phyloP scores from a whole-genome alignment of 2,329 filamentous ascomycete species.

The Exophiala alcalophila region DNA sequence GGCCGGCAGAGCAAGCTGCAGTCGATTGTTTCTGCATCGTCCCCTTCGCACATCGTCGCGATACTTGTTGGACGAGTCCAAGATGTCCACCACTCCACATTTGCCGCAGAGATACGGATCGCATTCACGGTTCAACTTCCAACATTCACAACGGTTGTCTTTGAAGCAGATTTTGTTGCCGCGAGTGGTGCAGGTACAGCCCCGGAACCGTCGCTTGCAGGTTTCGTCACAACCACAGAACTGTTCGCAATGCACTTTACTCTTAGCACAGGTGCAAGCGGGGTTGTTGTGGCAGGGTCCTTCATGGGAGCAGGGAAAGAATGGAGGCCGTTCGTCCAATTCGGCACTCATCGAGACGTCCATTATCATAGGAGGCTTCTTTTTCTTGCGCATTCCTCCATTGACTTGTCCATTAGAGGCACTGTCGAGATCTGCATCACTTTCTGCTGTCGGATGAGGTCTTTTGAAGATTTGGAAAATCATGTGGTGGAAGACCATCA shows the following conservation, averaged over 20 bases:
- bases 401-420: conserved; percentile 6
- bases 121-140: conserved; percentile 72
- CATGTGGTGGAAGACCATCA: conserved; percentile 25
- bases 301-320: conserved; percentile 30
- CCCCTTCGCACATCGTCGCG: conserved; percentile 55
- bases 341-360: conserved; percentile 24
- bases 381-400: conserved; percentile 8
- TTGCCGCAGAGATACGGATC: conserved; percentile 70
- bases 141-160: conserved; percentile 60
- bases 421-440: conserved; percentile 6
- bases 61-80: conserved; percentile 66
- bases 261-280: conserved; percentile 27
- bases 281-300: conserved; percentile 28
- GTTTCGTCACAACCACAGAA: conserved; percentile 28
- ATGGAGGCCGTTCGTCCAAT: conserved; percentile 25
- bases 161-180: conserved; percentile 28
- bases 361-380: conserved; percentile 11
- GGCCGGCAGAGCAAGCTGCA: conserved; percentile 67
- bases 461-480: conserved; percentile 12
- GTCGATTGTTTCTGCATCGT: conserved; percentile 68
- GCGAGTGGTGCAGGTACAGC: conserved; percentile 28
- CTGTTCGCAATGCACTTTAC: conserved; percentile 30
- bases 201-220: conserved; percentile 30
- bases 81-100: conserved; percentile 67
- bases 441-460: conserved; percentile 8